phyloP scores from a whole-genome alignment of 176 grass and related monocot species.

The Zoysia pacifica region DNA sequence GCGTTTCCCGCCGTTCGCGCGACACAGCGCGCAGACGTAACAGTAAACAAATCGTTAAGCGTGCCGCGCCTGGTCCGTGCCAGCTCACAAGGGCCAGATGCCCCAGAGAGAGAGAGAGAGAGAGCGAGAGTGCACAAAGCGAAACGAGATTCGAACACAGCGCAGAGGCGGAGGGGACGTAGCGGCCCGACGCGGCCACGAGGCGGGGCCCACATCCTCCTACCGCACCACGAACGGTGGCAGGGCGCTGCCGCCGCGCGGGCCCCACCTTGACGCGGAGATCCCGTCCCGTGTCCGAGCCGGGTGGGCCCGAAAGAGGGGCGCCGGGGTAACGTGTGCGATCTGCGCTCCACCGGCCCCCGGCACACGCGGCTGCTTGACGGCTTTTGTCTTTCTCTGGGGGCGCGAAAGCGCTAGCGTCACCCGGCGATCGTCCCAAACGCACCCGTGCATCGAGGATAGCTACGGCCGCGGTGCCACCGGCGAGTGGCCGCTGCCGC shows the following conservation, averaged over 20 bases:
- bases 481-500: too few species aligned
- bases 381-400: not conserved
- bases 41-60: not conserved
- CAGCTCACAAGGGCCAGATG: not conserved
- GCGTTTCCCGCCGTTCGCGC: not conserved
- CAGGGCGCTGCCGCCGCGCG: conserved; percentile 56
- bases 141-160: not conserved
- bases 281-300: not conserved
- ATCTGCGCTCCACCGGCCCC: not conserved
- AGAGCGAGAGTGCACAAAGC: not conserved
- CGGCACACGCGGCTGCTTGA: conserved; percentile 37
- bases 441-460: not conserved
- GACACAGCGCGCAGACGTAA: not conserved
- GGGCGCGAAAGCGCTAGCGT: conserved; percentile 9
- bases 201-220: not conserved
- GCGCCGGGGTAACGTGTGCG: too few species aligned
- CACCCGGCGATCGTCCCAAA: conserved; percentile 23
- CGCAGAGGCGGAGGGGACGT: not conserved
- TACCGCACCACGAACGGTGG: conserved; percentile 79
- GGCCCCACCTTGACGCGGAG: conserved; percentile 4
- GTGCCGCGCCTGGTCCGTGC: not conserved
- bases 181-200: not conserved
- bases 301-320: not conserved
- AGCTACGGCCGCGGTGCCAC: too few species aligned
- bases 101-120: not conserved